Conservation (phyloP, 495 filamentous ascomycete species). For the Peziza echinospora region DNA sequence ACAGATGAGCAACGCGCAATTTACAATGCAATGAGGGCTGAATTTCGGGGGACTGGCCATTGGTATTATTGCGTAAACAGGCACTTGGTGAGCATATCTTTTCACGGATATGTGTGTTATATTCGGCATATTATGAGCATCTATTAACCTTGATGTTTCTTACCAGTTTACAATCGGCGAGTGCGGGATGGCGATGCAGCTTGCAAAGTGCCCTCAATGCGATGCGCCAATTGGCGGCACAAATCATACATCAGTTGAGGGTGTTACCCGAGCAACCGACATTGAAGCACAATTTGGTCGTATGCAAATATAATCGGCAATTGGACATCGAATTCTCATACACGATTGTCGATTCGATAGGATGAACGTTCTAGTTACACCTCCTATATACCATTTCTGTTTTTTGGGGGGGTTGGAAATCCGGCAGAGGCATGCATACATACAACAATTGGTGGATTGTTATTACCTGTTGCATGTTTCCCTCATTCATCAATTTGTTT, state of each 20-base stretch:
- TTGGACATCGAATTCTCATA: no score
- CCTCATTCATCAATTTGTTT: no score
- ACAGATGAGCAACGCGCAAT: conserved; percentile 23
- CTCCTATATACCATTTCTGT: no score
- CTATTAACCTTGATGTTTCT: conserved; percentile 3
- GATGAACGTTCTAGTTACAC: no score
- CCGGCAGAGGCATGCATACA: no score
- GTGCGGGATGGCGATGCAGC: conserved; percentile 49
- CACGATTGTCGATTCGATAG: no score
- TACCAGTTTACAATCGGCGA: conserved; percentile 51
- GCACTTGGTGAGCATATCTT: conserved; percentile 26
- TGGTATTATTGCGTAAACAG: conserved; percentile 49
- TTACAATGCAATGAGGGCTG: conserved; percentile 28
- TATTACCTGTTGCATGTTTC: no score
- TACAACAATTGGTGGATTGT: no score
- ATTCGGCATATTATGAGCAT: background rate
- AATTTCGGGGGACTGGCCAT: conserved; percentile 35
- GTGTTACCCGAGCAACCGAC: conserved; percentile 30
- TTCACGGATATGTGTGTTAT: no score
- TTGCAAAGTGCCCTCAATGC: conserved; percentile 43
- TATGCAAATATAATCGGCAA: background rate
- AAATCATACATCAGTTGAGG: conserved; percentile 29
- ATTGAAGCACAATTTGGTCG: conserved; percentile 26
- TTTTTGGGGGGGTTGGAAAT: no score
- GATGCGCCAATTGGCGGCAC: conserved; percentile 36